phyloP scores from a whole-genome alignment of 306 rosid species.

The Quercus suber region DNA sequence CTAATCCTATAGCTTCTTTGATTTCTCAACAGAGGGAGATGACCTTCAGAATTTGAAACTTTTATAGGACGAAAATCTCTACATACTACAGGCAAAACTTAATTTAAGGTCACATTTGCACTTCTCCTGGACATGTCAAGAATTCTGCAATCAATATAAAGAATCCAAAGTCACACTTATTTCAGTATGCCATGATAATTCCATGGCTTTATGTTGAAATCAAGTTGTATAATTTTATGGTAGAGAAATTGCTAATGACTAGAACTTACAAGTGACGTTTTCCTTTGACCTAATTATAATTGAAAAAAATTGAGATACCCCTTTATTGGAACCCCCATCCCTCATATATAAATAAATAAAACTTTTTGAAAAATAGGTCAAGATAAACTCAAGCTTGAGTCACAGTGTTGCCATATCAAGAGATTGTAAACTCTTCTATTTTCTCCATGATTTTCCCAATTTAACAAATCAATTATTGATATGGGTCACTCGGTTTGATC shows the following conservation, averaged over 20 bases:
- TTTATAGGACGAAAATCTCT: neutral
- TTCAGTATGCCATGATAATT: neutral
- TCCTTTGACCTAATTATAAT: too few species aligned
- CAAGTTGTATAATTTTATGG: too few species aligned
- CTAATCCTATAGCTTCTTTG: neutral
- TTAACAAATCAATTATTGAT: neutral
- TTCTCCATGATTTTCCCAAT: neutral
- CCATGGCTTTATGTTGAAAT: too few species aligned
- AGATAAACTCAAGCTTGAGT: neutral
- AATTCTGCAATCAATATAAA: neutral
- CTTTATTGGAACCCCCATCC: too few species aligned
- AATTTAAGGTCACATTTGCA: neutral
- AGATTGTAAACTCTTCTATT: neutral
- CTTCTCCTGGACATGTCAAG: neutral
- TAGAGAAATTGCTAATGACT: too few species aligned
- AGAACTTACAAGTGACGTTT: too few species aligned
- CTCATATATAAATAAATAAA: too few species aligned
- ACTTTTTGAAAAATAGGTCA: neutral
- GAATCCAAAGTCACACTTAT: neutral
- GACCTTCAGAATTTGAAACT: neutral
- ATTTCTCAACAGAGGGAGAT: neutral
- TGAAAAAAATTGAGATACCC: too few species aligned
- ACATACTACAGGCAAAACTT: neutral
- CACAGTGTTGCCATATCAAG: neutral
- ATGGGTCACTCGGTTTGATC: neutral